Evolutionary conservation across 1,284 basidiomycete genomes (phyloP).

Genomic region (Inonotus hispidus): DNA sequence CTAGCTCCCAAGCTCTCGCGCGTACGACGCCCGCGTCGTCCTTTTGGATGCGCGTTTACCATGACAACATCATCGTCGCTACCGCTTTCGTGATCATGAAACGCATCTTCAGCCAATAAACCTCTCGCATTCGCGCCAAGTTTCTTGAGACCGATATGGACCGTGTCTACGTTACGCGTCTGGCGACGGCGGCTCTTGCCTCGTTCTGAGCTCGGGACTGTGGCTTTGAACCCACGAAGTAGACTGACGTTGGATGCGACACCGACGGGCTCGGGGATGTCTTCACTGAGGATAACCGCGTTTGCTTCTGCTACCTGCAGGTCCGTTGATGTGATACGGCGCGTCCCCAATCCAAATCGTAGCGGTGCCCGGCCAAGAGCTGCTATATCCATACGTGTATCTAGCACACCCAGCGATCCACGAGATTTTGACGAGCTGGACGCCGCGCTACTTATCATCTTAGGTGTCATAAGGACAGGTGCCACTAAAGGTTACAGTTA

Average conservation of each 20-base stretch:
- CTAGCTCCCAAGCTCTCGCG: conserved; percentile 63
- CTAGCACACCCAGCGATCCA: conserved; percentile 34
- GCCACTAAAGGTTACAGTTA: conserved; percentile 57
- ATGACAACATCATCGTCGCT: conserved; percentile 65
- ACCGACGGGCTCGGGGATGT: conserved; percentile 65
- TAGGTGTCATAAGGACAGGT: conserved; percentile 85
- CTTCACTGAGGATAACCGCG: conserved; percentile 65
- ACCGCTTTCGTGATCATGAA: conserved; percentile 53
- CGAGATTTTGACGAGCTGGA: conserved; percentile 52
- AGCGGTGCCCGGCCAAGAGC: conserved; percentile 68
- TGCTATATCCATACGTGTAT: conserved; percentile 57
- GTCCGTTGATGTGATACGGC: conserved; percentile 73
- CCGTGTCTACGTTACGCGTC: conserved; percentile 76
- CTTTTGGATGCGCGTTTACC: conserved; percentile 30
- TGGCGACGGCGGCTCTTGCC: conserved; percentile 70
- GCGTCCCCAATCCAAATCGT: conserved; percentile 56
- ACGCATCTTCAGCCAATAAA: conserved; percentile 52
- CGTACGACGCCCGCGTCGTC: conserved; percentile 52
- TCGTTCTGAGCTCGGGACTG: conserved; percentile 81
- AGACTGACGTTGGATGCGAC: conserved; percentile 66
- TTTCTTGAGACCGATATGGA: conserved; percentile 72
- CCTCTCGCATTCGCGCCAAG: conserved; percentile 75
- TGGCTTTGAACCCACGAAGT: conserved; percentile 85
- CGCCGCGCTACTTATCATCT: conserved; percentile 65
- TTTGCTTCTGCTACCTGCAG: conserved; percentile 81